A percentile compares a stretch with the other conserved stretches of the same genome.
These are phyloP conservation scores for Suillus alpinus DNA, from an alignment of 768 basidiomycete species.

Conservation along the genomic window DNA sequence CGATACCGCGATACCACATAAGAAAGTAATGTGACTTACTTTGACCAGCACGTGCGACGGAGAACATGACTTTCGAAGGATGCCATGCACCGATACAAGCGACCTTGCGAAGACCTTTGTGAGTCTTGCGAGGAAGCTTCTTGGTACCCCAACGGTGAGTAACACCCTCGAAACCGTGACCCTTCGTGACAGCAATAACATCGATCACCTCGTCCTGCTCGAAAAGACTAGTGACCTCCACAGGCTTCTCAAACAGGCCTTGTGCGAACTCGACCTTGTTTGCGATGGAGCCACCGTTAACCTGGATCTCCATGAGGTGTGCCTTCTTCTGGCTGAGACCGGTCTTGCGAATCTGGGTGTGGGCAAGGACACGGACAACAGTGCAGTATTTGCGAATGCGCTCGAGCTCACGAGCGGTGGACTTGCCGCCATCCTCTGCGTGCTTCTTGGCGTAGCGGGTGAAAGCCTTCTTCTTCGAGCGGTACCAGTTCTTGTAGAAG, in stretches of 20 bases:
- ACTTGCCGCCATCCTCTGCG: constrained; percentile 91
- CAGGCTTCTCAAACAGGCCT: constrained; percentile 93
- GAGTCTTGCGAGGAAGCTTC: constrained; percentile 97
- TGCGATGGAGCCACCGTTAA: constrained; percentile 92
- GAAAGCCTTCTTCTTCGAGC: constrained; percentile 99
- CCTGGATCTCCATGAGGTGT: constrained; percentile 99
- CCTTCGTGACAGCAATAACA: constrained; percentile 97
- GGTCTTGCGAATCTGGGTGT: constrained; percentile 98
- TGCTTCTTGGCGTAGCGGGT: constrained; percentile 99
- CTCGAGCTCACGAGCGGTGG: constrained; percentile 92
- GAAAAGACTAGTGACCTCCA: constrained; percentile 83
- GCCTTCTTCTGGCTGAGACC: constrained; percentile 99
- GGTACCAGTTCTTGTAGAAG: constrained; percentile 99
- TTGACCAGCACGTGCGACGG: constrained; percentile 99
- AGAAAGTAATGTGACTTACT: constrained; percentile 50
- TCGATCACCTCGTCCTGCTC: constrained; percentile 98
- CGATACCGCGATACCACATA: background rate
- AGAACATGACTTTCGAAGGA: constrained; percentile 99
- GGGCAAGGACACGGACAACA: constrained; percentile 97
- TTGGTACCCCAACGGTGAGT: constrained; percentile 99
- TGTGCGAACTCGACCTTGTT: constrained; percentile 98
- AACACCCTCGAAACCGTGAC: constrained; percentile 99
- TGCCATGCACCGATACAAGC: constrained; percentile 99
- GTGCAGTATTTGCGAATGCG: constrained; percentile 99
- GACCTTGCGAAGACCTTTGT: constrained; percentile 99